These are phyloP conservation scores for Calonectria pteridis DNA, from an alignment of 2,329 filamentous ascomycete genomes.

Conservation along the genomic window DNA sequence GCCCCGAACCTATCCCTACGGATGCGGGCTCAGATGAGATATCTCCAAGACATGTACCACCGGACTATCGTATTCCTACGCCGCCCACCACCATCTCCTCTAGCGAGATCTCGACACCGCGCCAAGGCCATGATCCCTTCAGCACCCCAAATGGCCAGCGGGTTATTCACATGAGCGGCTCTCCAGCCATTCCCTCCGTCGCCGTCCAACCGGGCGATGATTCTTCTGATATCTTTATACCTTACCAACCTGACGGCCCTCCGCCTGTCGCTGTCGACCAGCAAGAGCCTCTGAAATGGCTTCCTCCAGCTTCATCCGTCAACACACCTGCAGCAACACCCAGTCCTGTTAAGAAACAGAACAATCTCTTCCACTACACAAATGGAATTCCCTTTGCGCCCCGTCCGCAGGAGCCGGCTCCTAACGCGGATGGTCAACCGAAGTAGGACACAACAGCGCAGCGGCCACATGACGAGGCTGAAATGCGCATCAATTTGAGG, in stretches of 20 bases:
- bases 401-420: slow-evolving; percentile 30
- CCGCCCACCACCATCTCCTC: slow-evolving; percentile 43
- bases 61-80: slow-evolving; percentile 27
- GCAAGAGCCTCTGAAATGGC: slow-evolving; percentile 62
- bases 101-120: slow-evolving; percentile 42
- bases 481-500: not conserved
- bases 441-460: slow-evolving; percentile 10
- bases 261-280: slow-evolving; percentile 52
- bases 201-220: slow-evolving; percentile 43
- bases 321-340: slow-evolving; percentile 50
- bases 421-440: slow-evolving; percentile 8
- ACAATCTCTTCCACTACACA: slow-evolving; percentile 53
- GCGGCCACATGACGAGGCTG: not conserved
- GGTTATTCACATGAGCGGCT: slow-evolving; percentile 44
- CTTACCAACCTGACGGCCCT: slow-evolving; percentile 69
- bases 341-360: slow-evolving; percentile 51
- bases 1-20: not conserved
- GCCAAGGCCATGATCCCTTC: slow-evolving; percentile 40
- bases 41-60: slow-evolving; percentile 32
- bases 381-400: slow-evolving; percentile 64
- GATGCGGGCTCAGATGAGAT: slow-evolving; percentile 8
- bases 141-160: slow-evolving; percentile 40
- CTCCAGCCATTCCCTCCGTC: slow-evolving; percentile 46
- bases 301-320: slow-evolving; percentile 56
- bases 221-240: slow-evolving; percentile 60